Conservation (phyloP, 352 stramenopile genomes). For the Globisporangium acanthophoron region DNA sequence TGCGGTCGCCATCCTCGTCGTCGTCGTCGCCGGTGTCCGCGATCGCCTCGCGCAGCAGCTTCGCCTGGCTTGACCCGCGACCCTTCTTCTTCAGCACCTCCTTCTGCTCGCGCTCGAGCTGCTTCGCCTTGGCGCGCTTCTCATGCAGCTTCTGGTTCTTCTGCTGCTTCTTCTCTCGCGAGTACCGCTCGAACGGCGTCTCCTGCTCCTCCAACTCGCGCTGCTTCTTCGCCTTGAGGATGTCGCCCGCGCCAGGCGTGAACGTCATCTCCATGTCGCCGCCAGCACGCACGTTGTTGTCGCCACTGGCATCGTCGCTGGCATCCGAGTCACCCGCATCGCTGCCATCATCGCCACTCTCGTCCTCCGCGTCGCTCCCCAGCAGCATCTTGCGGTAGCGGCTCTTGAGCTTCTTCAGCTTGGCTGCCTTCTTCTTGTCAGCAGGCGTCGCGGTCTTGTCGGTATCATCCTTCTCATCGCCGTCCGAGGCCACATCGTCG, state of each 20-base stretch:
- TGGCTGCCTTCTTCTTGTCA: constrained; percentile 54
- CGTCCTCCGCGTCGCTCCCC: constrained; percentile 65
- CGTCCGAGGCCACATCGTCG: constrained; percentile 18
- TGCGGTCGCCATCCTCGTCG: constrained; percentile 45
- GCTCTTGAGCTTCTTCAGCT: constrained; percentile 77
- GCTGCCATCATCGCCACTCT: constrained; percentile 27
- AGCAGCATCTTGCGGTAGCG: constrained; percentile 76
- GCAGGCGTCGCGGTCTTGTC: constrained; percentile 11
- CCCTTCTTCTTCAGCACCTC: constrained; percentile 66
- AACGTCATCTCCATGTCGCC: constrained; percentile 87
- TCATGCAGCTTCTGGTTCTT: constrained; percentile 84
- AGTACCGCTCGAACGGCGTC: constrained; percentile 81
- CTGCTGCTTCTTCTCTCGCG: constrained; percentile 81
- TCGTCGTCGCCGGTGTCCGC: constrained; percentile 27
- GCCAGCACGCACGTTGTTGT: constrained; percentile 12
- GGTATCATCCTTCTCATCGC: neutral
- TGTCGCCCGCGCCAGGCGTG: constrained; percentile 54
- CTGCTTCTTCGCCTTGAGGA: constrained; percentile 72
- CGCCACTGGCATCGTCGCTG: constrained; percentile 11
- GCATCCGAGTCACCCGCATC: constrained; percentile 17
- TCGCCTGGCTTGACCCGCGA: constrained; percentile 32
- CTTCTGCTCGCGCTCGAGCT: constrained; percentile 54
- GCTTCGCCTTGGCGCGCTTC: constrained; percentile 61
- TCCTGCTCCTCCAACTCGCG: constrained; percentile 72
- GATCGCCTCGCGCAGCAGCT: constrained; percentile 58